These are phyloP conservation scores for Diaporthe amygdali DNA, from an alignment of 2,329 filamentous ascomycete genomes.

Conservation along the genomic window DNA sequence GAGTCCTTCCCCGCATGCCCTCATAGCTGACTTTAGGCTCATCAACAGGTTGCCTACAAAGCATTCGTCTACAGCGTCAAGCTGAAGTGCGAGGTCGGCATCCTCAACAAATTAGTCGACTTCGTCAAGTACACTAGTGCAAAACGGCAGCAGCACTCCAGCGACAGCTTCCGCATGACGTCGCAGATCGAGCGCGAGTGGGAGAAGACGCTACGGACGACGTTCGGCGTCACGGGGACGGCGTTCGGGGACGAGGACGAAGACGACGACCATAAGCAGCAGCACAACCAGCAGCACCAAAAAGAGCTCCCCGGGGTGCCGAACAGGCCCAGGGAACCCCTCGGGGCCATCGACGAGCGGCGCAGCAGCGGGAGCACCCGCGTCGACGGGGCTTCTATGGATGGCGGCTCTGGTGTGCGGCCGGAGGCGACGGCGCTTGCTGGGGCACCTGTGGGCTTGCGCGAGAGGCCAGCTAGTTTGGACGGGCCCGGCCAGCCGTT, in stretches of 20 bases:
- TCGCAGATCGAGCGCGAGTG: conserved; percentile 24
- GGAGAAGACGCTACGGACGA: conserved; percentile 19
- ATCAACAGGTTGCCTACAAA: conserved; percentile 33
- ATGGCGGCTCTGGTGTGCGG: not conserved
- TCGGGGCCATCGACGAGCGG: conserved; percentile 2
- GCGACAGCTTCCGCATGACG: conserved; percentile 17
- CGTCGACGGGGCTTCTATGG: not conserved
- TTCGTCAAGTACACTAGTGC: conserved; percentile 26
- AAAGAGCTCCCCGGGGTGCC: not conserved
- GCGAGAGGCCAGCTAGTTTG: not conserved
- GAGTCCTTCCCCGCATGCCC: not conserved
- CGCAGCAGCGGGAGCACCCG: not conserved
- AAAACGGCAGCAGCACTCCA: not conserved
- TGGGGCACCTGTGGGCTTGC: not conserved
- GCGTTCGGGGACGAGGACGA: not conserved
- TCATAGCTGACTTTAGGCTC: not conserved
- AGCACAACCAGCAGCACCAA: not conserved
- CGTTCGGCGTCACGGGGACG: conserved; percentile 5
- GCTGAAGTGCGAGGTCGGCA: conserved; percentile 42
- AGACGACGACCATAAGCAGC: not conserved
- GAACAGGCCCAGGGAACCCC: not conserved
- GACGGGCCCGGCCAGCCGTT: not conserved
- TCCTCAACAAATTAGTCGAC: conserved; percentile 41
- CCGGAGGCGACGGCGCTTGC: not conserved
- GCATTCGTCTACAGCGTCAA: conserved; percentile 41